Base-by-base conservation (phyloP, 352 stramenopile species). In the Phytophthora niederhauseri region DNA sequence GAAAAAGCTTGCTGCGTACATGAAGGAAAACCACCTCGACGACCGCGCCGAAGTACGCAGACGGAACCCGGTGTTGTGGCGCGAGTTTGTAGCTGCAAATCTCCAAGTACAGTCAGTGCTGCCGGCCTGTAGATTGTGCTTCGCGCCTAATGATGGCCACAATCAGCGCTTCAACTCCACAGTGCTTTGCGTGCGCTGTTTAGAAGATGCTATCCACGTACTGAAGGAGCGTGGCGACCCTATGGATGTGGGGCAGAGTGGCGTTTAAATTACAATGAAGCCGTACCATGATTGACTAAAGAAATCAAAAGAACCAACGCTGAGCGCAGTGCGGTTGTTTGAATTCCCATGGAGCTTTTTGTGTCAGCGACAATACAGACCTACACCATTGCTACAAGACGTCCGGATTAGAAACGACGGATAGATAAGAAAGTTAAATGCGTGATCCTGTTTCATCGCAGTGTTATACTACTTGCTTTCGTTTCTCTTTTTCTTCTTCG, bases 121-220 rank as follows among this genome's bases (percentile, higher is more conserved):
- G 34, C 57, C 71, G 11, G 34, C 34, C 31, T 90, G 82, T 24
- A 70, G 68, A 61, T 53, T 85, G 49, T 90, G 82, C 51, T 73
- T 73, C 2, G 43, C 65, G 26, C 71, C 72, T 8, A 85, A 86
- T 54, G 62, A 76, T 56, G 80, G 76, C 5, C 53, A 56, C 38
- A 77, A 89, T 34, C 82, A 91, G 59, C 76, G 80, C 2, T 72
- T 89, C 36, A 91, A 89, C 51, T 74, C 74, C 8, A 73, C 72
- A 26, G 76, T 85, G n/a, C 45, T 91, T 31, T 91, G 82, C 72
- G 50, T 76, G 24, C 51, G 49, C 1, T 91, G 82, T 45, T 50
- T 88, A 20, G 49, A 73, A 34, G 66, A 76, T 22, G 72, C 68
- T 38, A 36, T 78, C 5, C 1, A 59, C 7, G 38, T 78, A 30